Conservation (phyloP, 2,329 filamentous ascomycete genomes). For the Arthrinium puccinioides region DNA sequence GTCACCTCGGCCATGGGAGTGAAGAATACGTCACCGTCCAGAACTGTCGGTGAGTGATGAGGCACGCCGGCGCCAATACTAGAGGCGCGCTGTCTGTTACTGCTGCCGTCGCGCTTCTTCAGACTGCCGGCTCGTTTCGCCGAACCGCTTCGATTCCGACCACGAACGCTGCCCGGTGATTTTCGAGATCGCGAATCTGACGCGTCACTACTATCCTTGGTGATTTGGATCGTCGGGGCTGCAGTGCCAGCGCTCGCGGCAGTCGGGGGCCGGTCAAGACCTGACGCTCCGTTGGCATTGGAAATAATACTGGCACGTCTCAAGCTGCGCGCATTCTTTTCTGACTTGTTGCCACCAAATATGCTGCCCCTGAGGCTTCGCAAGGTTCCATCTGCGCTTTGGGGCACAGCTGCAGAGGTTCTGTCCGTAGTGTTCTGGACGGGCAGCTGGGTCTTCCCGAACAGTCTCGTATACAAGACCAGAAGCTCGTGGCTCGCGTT, state of each 20-base stretch:
- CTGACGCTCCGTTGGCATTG: too few species aligned
- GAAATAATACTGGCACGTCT: constrained; percentile 28
- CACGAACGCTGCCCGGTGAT: constrained; percentile 28
- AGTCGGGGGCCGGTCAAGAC: constrained; percentile 35
- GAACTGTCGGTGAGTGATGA: constrained; percentile 31
- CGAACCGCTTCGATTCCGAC: constrained; percentile 36
- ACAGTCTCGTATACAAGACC: constrained; percentile 72
- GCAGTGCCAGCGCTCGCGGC: constrained; percentile 39
- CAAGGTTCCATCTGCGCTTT: constrained; percentile 63
- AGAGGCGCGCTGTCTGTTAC: constrained; percentile 36
- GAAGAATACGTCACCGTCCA: constrained; percentile 45
- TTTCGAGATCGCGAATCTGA: constrained; percentile 28
- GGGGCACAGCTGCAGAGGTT: constrained; percentile 47
- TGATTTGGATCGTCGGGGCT: constrained; percentile 70
- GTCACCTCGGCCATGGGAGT: constrained; percentile 35
- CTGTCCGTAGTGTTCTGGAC: constrained; percentile 27
- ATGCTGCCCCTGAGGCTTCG: constrained; percentile 69
- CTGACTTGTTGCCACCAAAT: constrained; percentile 55
- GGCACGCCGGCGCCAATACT: constrained; percentile 33
- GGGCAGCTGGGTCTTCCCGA: constrained; percentile 47
- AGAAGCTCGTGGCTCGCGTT: constrained; percentile 84
- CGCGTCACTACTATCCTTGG: constrained; percentile 49
- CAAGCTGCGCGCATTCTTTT: constrained; percentile 25
- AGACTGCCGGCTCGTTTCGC: constrained; percentile 40
- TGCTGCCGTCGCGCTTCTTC: constrained; percentile 45